Evolutionary conservation across 108 stramenopile species (phyloP), one percentile per base, ranked within the genome.

Genomic region (Skeletonema tropicum): DNA sequence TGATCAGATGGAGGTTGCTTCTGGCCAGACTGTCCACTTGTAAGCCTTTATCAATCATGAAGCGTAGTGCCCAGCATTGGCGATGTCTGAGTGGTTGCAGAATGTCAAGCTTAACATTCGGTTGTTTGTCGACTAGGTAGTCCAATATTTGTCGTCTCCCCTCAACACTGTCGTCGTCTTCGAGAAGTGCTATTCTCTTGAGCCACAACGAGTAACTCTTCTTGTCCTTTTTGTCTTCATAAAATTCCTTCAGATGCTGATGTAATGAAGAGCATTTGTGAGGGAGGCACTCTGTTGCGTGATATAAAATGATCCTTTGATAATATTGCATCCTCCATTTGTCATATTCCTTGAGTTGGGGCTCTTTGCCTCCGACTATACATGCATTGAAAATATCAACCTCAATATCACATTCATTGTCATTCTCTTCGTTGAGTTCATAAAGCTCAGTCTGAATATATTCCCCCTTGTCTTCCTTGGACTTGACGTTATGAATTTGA

Each of bases 51-150:
- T 69, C 57, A 1, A 69, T 33, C 57, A 69, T 42, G 19, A 52
- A 69, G 23, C 68, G 68, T 36, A 69, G 33, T 1, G 57, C 35
- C 52, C 68, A 52, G 39, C 57, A 57, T 35, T 69, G 68, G 2
- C 68, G 55, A 21, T 57, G 17, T 14, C 19, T 6, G 19, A 49
- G 48, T 0, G 19, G 17, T 49, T 25, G 32, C 14, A 69, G 6
- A 1, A 31, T 19, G 31, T 59, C 9, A 4, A 69, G 35, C 8
- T 36, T n/a, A 26, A 49, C 23, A 10, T 55, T 23, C 1, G 4
- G 4, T 8, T 55, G 23, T 23, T 55, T 55, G 23, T 9, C 8
- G 2, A 55, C 9, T 23, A 55, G 52, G 23, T 55, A 55, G 9
- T 55, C 5, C 9, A 55, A 6, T 25, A 55, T 55, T 1, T 55